These are phyloP conservation scores for Ananas comosus DNA, from an alignment of 176 grass and related monocot species.

Conservation along the genomic window DNA sequence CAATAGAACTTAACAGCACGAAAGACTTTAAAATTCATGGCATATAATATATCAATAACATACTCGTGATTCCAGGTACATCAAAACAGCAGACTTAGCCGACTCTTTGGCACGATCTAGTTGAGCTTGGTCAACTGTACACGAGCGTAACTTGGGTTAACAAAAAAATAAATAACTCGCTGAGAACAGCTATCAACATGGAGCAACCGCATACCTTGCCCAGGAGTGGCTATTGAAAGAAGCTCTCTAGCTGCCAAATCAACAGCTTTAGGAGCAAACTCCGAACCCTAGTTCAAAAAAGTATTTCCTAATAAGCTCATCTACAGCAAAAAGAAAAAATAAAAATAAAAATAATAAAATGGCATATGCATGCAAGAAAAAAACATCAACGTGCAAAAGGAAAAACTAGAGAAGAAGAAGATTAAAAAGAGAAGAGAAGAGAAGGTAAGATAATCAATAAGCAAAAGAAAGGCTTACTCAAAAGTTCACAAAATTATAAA, in stretches of 20 bases:
- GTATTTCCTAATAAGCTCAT: background rate
- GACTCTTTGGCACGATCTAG: constrained; percentile 79
- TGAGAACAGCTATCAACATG: constrained; percentile 22
- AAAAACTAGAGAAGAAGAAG: too few relatives aligned
- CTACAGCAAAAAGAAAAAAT: too few relatives aligned
- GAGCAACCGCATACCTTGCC: constrained; percentile 49
- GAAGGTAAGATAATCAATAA: background rate
- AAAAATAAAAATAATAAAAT: background rate
- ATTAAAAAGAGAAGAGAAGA: background rate
- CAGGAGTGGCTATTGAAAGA: constrained; percentile 66
- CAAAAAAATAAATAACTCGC: constrained; percentile 6
- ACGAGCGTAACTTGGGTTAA: constrained; percentile 18
- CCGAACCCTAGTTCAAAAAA: constrained; percentile 44
- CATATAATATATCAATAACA: constrained; percentile 13
- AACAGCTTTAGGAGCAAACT: constrained; percentile 76
- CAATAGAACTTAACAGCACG: background rate
- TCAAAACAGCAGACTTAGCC: constrained; percentile 67
- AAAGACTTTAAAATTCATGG: too few relatives aligned
- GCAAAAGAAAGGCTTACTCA: background rate
- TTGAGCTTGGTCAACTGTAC: constrained; percentile 65
- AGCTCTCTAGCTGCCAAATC: constrained; percentile 83
- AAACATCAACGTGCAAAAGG: too few relatives aligned
- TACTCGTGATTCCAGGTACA: constrained; percentile 72
- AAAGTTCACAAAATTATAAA: too few relatives aligned
- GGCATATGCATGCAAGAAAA: too few relatives aligned